Evolutionary conservation across 495 filamentous ascomycete species (phyloP).

Genomic region (Evernia prunastri): DNA sequence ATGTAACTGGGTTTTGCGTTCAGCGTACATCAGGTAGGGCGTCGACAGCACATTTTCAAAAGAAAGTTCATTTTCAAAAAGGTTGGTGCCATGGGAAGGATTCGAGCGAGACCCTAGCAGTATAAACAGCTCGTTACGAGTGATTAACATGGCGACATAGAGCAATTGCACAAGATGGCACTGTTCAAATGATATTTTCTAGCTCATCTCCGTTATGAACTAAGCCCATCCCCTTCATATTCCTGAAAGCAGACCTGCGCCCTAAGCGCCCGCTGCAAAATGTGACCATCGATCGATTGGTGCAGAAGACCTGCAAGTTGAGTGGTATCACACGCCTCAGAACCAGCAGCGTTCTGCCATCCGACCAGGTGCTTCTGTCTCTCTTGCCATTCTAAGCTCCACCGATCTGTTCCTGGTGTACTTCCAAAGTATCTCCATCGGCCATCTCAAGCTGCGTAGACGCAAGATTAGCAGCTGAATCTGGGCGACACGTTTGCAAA

Average conservation of each 20-base stretch:
- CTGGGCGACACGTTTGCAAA: not conserved
- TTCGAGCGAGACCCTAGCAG: not conserved
- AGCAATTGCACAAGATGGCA: not conserved
- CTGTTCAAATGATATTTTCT: not conserved
- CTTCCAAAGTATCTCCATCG: slow-evolving; percentile 94
- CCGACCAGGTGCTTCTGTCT: not conserved
- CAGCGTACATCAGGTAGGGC: not conserved
- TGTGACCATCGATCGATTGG: not conserved
- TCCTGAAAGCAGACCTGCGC: slow-evolving; percentile 5
- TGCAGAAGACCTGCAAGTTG: not conserved
- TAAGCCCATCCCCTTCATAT: not conserved
- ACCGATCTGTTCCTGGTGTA: slow-evolving; percentile 98
- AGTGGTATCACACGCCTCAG: not conserved
- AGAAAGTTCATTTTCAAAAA: not conserved
- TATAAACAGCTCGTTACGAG: not conserved
- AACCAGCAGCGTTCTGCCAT: not conserved
- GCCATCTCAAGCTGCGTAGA: slow-evolving; percentile 79
- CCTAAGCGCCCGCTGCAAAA: slow-evolving; percentile 15
- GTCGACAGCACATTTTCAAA: not conserved
- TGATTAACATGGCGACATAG: not conserved
- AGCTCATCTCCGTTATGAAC: slow-evolving; percentile 3
- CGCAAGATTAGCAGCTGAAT: slow-evolving; percentile 11
- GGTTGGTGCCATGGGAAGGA: not conserved
- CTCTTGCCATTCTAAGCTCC: slow-evolving; percentile 33
- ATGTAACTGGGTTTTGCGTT: not conserved